Conservation (phyloP, 1,139 yeast species). For the Sugiyamaella japonica region DNA sequence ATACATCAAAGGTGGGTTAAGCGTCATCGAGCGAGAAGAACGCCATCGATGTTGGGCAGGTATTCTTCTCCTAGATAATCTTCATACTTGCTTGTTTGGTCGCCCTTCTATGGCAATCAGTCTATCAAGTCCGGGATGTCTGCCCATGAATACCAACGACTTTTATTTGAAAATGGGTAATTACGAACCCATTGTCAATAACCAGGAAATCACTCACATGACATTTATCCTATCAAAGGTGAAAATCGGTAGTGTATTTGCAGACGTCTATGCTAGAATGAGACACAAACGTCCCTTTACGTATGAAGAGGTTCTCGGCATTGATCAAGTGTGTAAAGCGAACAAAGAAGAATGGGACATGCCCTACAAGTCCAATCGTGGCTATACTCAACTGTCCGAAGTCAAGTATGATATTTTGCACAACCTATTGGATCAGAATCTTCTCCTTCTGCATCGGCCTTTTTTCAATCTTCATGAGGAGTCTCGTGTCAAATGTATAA, state of each 20-base stretch:
- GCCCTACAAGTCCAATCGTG: constrained; percentile 16
- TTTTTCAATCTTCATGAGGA: constrained; percentile 19
- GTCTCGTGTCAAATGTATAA: constrained; percentile 19
- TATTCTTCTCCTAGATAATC: constrained; percentile 18
- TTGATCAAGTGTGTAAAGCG: constrained; percentile 11
- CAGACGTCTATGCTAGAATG: constrained; percentile 18
- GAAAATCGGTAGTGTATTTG: constrained; percentile 16
- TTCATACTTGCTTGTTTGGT: constrained; percentile 21
- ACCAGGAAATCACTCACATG: constrained; percentile 17
- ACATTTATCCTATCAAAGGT: constrained; percentile 20
- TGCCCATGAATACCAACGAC: constrained; percentile 22
- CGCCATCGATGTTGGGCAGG: constrained; percentile 24
- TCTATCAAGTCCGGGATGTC: constrained; percentile 7
- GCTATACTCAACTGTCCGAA: constrained; percentile 8
- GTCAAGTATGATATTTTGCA: constrained; percentile 20
- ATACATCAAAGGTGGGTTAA: constrained; percentile 8
- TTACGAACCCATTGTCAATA: constrained; percentile 12
- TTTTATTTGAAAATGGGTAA: constrained; percentile 12
- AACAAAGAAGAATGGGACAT: constrained; percentile 18
- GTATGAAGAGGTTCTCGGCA: constrained; percentile 20
- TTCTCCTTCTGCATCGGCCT: constrained; percentile 21
- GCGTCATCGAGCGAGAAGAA: constrained; percentile 19
- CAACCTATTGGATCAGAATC: constrained; percentile 18
- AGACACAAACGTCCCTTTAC: constrained; percentile 16
- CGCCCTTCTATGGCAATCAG: constrained; percentile 19